Conservation (phyloP, 23 red algal genomes). For the Gracilaria caudata region DNA sequence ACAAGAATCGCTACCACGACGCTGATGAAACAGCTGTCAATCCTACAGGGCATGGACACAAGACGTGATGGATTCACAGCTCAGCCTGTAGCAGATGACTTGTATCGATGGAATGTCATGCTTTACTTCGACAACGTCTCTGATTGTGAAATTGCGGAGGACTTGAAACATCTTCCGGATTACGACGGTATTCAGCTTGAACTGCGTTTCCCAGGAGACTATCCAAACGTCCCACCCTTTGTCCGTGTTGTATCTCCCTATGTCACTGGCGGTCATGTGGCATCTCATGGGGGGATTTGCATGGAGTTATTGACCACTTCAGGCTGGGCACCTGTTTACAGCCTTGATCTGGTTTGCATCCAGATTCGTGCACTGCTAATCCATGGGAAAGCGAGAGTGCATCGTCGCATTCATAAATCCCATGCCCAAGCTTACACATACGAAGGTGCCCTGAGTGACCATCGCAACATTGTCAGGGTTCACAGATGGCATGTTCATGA, state of each 20-base stretch:
- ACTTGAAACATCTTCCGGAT: constrained; percentile 24
- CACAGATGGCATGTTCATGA: constrained; percentile 53
- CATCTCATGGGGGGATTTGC: constrained; percentile 57
- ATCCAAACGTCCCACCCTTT: constrained; percentile 63
- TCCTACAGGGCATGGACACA: constrained; percentile 56
- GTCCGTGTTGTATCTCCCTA: constrained; percentile 67
- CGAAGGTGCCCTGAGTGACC: constrained; percentile 54
- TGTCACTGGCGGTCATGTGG: constrained; percentile 45
- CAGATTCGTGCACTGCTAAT: constrained; percentile 68
- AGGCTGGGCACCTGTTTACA: constrained; percentile 75
- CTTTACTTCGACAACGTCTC: constrained; percentile 61
- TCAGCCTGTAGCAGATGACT: constrained; percentile 60
- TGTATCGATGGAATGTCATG: constrained; percentile 66
- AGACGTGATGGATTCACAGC: constrained; percentile 53
- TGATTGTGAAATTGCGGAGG: constrained; percentile 24
- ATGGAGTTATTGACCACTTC: constrained; percentile 74
- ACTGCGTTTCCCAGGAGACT: constrained; percentile 52
- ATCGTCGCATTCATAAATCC: constrained; percentile 5
- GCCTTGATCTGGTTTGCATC: constrained; percentile 66
- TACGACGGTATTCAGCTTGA: constrained; percentile 56
- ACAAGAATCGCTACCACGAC: constrained; percentile 49
- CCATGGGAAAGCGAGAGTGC: constrained; percentile 41
- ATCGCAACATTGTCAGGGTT: constrained; percentile 29
- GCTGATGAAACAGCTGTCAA: constrained; percentile 63
- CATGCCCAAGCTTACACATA: constrained; percentile 38